phyloP scores from a whole-genome alignment of 805 yeast genomes.

The Suhomyces faveliae region DNA sequence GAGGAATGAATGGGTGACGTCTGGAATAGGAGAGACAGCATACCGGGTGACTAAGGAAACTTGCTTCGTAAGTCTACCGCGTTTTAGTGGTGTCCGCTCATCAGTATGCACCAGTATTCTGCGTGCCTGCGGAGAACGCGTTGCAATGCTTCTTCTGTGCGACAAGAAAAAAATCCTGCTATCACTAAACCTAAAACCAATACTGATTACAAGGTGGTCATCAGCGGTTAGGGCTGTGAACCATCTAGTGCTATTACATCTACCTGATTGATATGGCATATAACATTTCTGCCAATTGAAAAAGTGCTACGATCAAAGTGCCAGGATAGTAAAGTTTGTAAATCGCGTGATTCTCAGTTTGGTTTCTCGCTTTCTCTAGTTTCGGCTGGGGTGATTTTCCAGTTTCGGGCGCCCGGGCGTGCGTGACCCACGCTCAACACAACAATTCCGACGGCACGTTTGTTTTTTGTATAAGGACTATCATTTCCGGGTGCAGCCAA shows the following conservation, averaged over 20 bases:
- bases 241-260: too few relatives aligned
- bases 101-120: neutral
- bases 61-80: neutral
- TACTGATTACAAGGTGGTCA: too few relatives aligned
- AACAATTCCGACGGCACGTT: slow-evolving; percentile 1
- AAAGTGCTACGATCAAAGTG: too few relatives aligned
- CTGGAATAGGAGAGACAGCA: too few relatives aligned
- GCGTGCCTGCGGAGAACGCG: neutral
- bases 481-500: neutral
- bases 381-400: neutral
- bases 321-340: too few relatives aligned
- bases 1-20: neutral
- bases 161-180: too few relatives aligned
- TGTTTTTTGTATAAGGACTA: neutral
- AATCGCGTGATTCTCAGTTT: too few relatives aligned
- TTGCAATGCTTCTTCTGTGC: neutral
- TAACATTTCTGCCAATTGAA: too few relatives aligned
- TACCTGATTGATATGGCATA: too few relatives aligned
- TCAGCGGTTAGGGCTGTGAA: too few relatives aligned
- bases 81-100: neutral
- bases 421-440: neutral
- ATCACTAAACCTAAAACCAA: too few relatives aligned
- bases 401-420: neutral
- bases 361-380: too few relatives aligned
- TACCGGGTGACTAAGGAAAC: neutral